Base-by-base conservation (phyloP, 225 moss, liverwort and hornwort genomes). In the Bryum argenteum region DNA sequence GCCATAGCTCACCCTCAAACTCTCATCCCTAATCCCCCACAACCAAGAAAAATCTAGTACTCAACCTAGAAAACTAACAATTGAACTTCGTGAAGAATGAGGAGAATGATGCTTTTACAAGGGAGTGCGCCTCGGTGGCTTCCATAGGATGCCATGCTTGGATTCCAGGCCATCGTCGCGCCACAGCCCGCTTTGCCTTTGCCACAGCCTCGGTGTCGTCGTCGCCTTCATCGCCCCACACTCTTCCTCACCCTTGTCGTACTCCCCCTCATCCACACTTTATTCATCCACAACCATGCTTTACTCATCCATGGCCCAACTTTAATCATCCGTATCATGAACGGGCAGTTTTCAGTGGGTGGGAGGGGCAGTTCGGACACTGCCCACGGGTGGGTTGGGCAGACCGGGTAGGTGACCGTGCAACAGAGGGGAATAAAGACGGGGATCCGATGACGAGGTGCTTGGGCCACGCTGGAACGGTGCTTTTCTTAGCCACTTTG, bases 1-100 rank as follows among this genome's bases (percentile, higher is more conserved):
- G 93, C 93, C 93, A 93, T 93, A 48, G 19, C 64, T 28, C 54
- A 14, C 38, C 1, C 48, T 18, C 11, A 23, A 17, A 20, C 45
- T 44, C 18, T 20, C 47, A 58, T 38, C 45, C 48, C 48, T 48
- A 48, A 48, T 48, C 8, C 48, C 48, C 48, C 48, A 48, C 44
- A 8, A 15, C 15, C 48, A 15, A 48, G 11, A 17, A 48, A 45
- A 8, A 7, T 48, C 48, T 48, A 48, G 48, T 6, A 17, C 48
- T 48, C 6, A 48, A 17, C 48, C 48, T 48, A 48, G 17, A 17
- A 48, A 15, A 17, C 48, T 48, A 48, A 48, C 48, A 6, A 17
- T 16, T 48, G 48, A 6, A 6, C 3, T 17, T 8, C 5, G 48
- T 7, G 48, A 11, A 48, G 16, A 48, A 16, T 17, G 48, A 48